Percentiles rank a stretch among this genome's conserved stretches.
Conservation (phyloP, 805 yeast species). For the Tanozyma kutaoensis region DNA sequence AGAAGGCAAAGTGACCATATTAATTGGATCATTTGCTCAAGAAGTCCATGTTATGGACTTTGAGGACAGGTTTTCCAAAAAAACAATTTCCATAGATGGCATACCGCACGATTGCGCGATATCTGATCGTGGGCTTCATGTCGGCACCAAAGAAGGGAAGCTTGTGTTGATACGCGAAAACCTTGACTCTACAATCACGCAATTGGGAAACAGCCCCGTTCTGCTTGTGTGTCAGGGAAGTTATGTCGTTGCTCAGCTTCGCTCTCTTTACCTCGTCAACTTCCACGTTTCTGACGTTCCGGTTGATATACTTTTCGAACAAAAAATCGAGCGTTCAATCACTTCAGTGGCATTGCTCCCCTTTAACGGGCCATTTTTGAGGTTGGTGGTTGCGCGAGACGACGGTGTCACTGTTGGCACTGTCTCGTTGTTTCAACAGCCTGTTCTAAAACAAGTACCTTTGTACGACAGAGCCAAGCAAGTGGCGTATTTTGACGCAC, state of each 20-base stretch:
- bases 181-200: too few relatives aligned
- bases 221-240: too few relatives aligned
- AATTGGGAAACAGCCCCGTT: too few relatives aligned
- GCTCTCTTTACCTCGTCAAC: constrained; percentile 20
- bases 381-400: constrained; percentile 14
- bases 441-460: constrained; percentile 14
- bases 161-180: too few relatives aligned
- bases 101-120: too few relatives aligned
- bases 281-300: constrained; percentile 14
- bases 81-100: too few relatives aligned
- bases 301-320: constrained; percentile 19
- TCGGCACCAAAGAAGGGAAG: too few relatives aligned
- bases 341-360: constrained; percentile 7
- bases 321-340: constrained; percentile 16
- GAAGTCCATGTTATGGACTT: too few relatives aligned
- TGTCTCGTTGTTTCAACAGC: constrained; percentile 10
- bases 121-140: too few relatives aligned
- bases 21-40: too few relatives aligned
- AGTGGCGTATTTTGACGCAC: constrained; percentile 14
- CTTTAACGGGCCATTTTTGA: constrained; percentile 1
- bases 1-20: too few relatives aligned
- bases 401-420: constrained; percentile 21
- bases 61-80: too few relatives aligned
- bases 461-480: constrained; percentile 21
- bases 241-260: constrained; percentile 12